A percentile compares a stretch with the other conserved stretches of the same genome.
These are phyloP conservation scores for Sugiyamaella mastotermitis DNA, from an alignment of 805 yeast genomes.

Conservation along the genomic window DNA sequence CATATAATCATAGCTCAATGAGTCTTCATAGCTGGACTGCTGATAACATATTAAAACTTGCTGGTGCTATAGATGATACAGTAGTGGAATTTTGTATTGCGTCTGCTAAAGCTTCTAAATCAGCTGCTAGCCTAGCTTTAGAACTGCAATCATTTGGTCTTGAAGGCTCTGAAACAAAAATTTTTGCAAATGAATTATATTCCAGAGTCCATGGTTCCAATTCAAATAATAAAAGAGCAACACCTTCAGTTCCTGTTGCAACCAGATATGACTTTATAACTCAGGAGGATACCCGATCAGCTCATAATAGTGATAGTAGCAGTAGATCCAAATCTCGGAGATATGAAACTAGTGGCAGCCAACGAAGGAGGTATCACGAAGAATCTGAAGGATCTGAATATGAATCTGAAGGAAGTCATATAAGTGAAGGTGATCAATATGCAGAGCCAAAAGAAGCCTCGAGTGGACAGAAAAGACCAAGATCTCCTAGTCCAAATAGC, in stretches of 20 bases:
- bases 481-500: conserved; percentile 32
- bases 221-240: not conserved
- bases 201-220: conserved; percentile 7
- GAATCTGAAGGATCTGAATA: conserved; percentile 3
- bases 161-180: conserved; percentile 10
- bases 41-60: conserved; percentile 17
- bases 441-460: conserved; percentile 1
- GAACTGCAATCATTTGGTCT: conserved; percentile 23
- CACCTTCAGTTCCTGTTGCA: not conserved
- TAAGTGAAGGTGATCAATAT: not conserved
- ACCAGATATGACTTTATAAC: conserved; percentile 15
- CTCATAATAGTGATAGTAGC: not conserved
- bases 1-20: no score
- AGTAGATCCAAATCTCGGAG: conserved; percentile 1
- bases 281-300: no score
- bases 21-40: no score
- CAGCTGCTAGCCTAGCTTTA: conserved; percentile 9
- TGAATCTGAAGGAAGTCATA: not conserved
- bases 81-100: conserved; percentile 26
- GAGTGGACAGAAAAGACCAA: not conserved
- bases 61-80: conserved; percentile 23
- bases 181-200: conserved; percentile 20
- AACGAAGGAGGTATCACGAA: not conserved
- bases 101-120: conserved; percentile 22
- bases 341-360: not conserved